Base-by-base conservation (phyloP, 768 basidiomycete genomes). In the Lactarius deliciosus region DNA sequence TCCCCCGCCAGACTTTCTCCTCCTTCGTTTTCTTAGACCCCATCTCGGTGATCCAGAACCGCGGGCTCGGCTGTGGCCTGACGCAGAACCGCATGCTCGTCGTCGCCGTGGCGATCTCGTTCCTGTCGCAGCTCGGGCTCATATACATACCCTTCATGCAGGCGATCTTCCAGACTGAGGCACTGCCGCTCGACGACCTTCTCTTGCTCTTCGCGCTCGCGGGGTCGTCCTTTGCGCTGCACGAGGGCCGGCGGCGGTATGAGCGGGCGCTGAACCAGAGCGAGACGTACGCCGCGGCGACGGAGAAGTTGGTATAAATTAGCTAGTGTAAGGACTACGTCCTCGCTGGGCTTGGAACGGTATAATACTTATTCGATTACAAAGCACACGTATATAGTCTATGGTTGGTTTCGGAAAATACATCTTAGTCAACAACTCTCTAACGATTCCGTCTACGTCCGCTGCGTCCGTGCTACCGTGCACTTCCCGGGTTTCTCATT, bases 21-120 rank as follows among this genome's bases (percentile, higher is more conserved):
- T 90, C 88, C 74, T 98, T 98, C 78, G 96, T 98, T 65, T 92
- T 98, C 81, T 89, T 98, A 68, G 96, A 98, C 77, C 86, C 98
- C 54, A 91, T 94, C 11, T 98, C 95, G 45, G 96, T 96, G 1
- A 77, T 97, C 38, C 96, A 98, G 76, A 96, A 92, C 76, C 92
- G 96, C 62, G 94, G 94, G 13, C 84, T 98, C 18, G 87, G 89
- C 53, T 96, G 94, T 71, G 88, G 87, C 7, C 74, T 98, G 36
- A 79, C 86, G 64, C 88, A 89, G 73, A 98, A 98, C 81, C 84
- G 83, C 73, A 96, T 98, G 92, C 82, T 98, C 65, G 77, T 96
- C 68, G 81, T 87, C 69, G 97, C 96, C 0, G 92, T 97, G 57
- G 90, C 88, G 5, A 81, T 91, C 63, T 97, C 96, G 28, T 89